Conservation (phyloP, 2,329 filamentous ascomycete species). For the Phaeosphaeria sp. region DNA sequence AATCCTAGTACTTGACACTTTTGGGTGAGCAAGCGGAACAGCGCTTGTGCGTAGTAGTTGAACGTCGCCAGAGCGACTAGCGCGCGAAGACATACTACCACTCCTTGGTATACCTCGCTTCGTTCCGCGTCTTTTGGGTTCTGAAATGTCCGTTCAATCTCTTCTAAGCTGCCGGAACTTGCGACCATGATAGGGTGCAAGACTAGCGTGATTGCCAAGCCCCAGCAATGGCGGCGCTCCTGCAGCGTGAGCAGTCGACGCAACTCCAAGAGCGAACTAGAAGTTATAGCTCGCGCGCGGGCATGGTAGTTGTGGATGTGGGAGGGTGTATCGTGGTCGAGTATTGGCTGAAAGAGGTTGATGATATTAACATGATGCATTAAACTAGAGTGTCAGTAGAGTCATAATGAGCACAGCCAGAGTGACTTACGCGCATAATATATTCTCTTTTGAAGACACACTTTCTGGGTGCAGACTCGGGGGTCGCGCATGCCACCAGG, state of each 20-base stretch:
- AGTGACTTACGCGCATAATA: constrained; percentile 34
- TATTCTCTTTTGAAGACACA: constrained; percentile 29
- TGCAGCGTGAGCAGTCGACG: constrained; percentile 32
- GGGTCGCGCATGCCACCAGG: constrained; percentile 31
- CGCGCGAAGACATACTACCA: constrained; percentile 36
- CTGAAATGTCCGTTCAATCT: constrained; percentile 19
- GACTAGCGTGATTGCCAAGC: constrained; percentile 28
- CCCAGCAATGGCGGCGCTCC: constrained; percentile 34
- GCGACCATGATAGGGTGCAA: constrained; percentile 34
- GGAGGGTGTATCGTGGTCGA: constrained; percentile 13
- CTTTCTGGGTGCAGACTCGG: constrained; percentile 23
- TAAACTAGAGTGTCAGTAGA: constrained; percentile 29
- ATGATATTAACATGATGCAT: constrained; percentile 34
- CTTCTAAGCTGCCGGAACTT: constrained; percentile 35
- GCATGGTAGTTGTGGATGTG: constrained; percentile 22
- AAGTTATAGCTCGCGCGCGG: constrained; percentile 22
- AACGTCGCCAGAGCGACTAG: constrained; percentile 28
- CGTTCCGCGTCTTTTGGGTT: constrained; percentile 6
- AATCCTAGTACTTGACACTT: constrained; percentile 29
- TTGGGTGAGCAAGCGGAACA: constrained; percentile 37
- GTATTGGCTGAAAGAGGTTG: constrained; percentile 32
- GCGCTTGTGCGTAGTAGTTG: constrained; percentile 36
- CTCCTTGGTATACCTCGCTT: constrained; percentile 32
- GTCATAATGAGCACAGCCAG: not conserved
- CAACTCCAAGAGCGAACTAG: constrained; percentile 27